Evolutionary conservation across 2,329 filamentous ascomycete genomes (phyloP).

Genomic region (Fusarium fracticaudum): DNA sequence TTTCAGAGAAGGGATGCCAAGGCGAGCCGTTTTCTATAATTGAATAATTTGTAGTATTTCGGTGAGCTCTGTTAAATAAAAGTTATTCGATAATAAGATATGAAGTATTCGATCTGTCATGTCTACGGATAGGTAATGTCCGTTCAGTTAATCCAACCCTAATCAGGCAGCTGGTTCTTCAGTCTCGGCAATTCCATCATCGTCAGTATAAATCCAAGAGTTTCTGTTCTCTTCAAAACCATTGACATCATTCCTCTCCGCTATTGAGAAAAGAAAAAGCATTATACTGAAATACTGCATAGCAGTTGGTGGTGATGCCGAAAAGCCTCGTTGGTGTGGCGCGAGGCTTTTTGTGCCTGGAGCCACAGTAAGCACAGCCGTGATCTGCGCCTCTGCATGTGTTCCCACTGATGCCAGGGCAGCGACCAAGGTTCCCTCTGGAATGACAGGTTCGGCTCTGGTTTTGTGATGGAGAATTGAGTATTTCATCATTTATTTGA

Average conservation of each 20-base stretch:
- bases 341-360: conserved; percentile 16
- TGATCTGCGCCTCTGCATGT: conserved; percentile 23
- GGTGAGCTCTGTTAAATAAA: not conserved
- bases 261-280: not conserved
- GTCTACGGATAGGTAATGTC: not conserved
- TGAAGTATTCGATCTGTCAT: not conserved
- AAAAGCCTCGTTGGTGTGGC: conserved; percentile 29
- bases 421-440: not conserved
- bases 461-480: not conserved
- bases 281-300: not conserved
- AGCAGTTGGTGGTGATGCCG: conserved; percentile 18
- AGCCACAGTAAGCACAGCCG: conserved; percentile 28
- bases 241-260: not conserved
- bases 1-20: not conserved
- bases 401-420: conserved; percentile 15
- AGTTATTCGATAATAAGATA: not conserved
- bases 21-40: not conserved
- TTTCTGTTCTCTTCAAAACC: accelerated
- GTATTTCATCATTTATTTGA: not conserved
- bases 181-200: not conserved
- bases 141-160: no score
- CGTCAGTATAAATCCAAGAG: not conserved
- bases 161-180: not conserved
- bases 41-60: accelerated
- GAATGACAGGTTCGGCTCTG: not conserved